Evolutionary conservation across 371 early-diverging fungal species (phyloP).

Genomic region (Mucor piriformis): DNA sequence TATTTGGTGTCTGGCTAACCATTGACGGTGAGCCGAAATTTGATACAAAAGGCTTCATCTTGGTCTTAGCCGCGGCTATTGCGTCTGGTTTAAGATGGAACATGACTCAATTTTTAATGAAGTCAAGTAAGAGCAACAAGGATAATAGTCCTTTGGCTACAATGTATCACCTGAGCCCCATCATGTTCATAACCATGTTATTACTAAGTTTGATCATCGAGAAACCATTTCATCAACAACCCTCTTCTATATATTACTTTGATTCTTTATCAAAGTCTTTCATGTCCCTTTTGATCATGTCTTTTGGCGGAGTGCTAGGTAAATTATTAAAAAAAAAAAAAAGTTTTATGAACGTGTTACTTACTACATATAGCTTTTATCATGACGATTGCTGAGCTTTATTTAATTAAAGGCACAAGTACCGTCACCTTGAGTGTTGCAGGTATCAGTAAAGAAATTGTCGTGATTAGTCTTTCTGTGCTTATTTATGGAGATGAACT

Average conservation of each 20-base stretch:
- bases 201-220: conserved; percentile 60
- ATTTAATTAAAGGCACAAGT: conserved; percentile 79
- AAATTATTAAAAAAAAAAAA: too few relatives aligned
- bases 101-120: conserved; percentile 81
- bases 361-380: conserved; percentile 65
- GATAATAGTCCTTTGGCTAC: conserved; percentile 70
- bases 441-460: conserved; percentile 81
- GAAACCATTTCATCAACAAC: conserved; percentile 53
- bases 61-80: conserved; percentile 76
- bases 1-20: conserved; percentile 83
- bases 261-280: not conserved
- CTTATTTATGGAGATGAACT: conserved; percentile 60
- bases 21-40: conserved; percentile 81
- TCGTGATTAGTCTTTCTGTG: conserved; percentile 58
- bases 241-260: conserved; percentile 26
- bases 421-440: conserved; percentile 89
- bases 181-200: conserved; percentile 71
- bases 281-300: conserved; percentile 41
- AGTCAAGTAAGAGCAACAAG: conserved; percentile 39
- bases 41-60: conserved; percentile 65
- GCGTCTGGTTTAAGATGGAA: conserved; percentile 85
- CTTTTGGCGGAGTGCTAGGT: conserved; percentile 75
- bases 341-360: not conserved
- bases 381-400: conserved; percentile 85
- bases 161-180: conserved; percentile 71